Evolutionary conservation across 1,284 basidiomycete genomes (phyloP).

Genomic region (Chalciporus sp.): DNA sequence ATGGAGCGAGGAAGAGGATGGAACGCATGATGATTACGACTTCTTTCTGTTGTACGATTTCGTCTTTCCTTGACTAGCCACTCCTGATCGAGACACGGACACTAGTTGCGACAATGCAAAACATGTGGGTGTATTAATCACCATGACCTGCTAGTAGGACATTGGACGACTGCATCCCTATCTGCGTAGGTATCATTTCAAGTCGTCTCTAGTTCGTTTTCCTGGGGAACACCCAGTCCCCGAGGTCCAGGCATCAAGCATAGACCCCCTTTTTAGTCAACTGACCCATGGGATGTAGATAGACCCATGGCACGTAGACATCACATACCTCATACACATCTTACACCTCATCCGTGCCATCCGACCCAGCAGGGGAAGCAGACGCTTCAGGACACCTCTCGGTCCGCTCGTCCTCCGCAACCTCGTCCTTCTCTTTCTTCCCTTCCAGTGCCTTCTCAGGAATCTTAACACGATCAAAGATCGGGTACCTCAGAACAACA

Average conservation of each 20-base stretch:
- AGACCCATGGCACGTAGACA: background rate
- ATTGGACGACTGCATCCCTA: background rate
- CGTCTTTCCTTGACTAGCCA: too few species aligned
- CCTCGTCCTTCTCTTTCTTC: background rate
- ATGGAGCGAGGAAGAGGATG: background rate
- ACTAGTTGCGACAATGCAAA: background rate
- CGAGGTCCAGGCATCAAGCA: too few species aligned
- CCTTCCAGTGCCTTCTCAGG: conserved; percentile 5
- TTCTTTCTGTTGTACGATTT: too few species aligned
- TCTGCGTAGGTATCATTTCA: background rate
- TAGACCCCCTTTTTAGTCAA: background rate
- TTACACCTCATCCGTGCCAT: background rate
- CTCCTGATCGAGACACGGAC: too few species aligned
- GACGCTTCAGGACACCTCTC: background rate
- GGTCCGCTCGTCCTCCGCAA: background rate
- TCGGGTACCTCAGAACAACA: background rate
- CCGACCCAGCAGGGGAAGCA: background rate
- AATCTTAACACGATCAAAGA: conserved; percentile 2
- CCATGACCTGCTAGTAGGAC: background rate
- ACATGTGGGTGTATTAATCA: background rate
- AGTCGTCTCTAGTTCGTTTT: background rate
- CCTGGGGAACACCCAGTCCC: background rate
- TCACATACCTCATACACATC: background rate
- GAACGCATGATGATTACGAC: too few species aligned
- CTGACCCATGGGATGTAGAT: background rate